Base-by-base conservation (phyloP, 305 asterid genomes). In the Solanum chacoense region DNA sequence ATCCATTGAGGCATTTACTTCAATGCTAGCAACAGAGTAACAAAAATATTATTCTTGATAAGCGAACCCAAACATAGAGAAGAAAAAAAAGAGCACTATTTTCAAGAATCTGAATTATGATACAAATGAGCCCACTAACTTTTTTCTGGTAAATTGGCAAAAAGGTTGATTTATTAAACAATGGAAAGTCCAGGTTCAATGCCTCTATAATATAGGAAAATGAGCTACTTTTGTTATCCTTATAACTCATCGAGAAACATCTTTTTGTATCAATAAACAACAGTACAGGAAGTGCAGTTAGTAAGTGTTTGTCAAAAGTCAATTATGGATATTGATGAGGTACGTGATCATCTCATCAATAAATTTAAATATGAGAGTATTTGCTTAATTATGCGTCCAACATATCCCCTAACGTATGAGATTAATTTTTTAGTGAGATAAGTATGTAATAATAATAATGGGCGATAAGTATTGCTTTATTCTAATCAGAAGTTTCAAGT, bases 151-250 rank as follows among this genome's bases (percentile, higher is more conserved):
- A 73, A 67, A 40, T 71, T 85, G 79, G 74, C 87, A 87, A 90
- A 90, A 78, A 20, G 16, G 16, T 65, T 87, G 73, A 84, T 86
- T 89, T 88, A 59, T 79, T 88, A 31, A 50, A 32, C 80, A 45
- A 26, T 24, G 87, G 34, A 87, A 85, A 90, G 92, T 93, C 93
- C 45, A 90, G 87, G 84, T 93, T 90, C 94, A 93, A 90, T 90
- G 93, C 89, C 87, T 85, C 94, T 81, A 6, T 10, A 36, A 84
- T 67, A 63, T 72, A 29, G 76, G 88, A 85, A 88, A 85, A 65
- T 3, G 87, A 75, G 24, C 84, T 85, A 73, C 65, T 67, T 28
- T 81, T 45, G 86, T 36, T 83, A 45, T 83, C 40, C 36, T 83
- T 16, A 29, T 6, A 28, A 36, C 40, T 81, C 2, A 81, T 81